These are phyloP conservation scores for Coniochaeta ligniaria DNA, from an alignment of 2,329 filamentous ascomycete species.

Conservation along the genomic window DNA sequence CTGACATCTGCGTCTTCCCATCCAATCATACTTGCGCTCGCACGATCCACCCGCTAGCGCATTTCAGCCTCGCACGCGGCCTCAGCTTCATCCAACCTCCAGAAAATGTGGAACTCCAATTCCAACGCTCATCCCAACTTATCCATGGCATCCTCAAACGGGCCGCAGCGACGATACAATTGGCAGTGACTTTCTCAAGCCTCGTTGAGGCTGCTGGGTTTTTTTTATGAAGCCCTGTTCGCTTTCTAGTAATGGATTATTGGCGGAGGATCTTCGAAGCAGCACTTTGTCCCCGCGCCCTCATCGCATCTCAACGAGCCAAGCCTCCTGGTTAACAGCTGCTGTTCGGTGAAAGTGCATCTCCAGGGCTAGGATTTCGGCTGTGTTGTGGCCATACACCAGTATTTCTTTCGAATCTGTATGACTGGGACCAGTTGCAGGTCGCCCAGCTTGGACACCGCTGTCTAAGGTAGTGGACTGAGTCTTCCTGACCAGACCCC, in stretches of 20 bases:
- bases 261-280: background rate
- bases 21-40: background rate
- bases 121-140: background rate
- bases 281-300: background rate
- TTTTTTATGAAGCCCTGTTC: background rate
- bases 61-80: background rate
- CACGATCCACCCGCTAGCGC: background rate
- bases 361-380: background rate
- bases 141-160: background rate
- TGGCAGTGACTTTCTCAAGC: background rate
- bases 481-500: background rate
- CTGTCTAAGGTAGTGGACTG: background rate
- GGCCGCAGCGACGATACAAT: background rate
- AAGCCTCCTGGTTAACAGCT: background rate
- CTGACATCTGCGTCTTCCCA: background rate
- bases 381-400: background rate
- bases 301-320: background rate
- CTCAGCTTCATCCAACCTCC: background rate
- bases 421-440: background rate
- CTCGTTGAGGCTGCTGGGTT: background rate
- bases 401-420: background rate
- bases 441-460: background rate
- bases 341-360: background rate
- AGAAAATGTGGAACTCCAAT: background rate
- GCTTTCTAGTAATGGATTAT: background rate